Conservation (phyloP, 2,329 filamentous ascomycete genomes). For the Cladosporium sp. region DNA sequence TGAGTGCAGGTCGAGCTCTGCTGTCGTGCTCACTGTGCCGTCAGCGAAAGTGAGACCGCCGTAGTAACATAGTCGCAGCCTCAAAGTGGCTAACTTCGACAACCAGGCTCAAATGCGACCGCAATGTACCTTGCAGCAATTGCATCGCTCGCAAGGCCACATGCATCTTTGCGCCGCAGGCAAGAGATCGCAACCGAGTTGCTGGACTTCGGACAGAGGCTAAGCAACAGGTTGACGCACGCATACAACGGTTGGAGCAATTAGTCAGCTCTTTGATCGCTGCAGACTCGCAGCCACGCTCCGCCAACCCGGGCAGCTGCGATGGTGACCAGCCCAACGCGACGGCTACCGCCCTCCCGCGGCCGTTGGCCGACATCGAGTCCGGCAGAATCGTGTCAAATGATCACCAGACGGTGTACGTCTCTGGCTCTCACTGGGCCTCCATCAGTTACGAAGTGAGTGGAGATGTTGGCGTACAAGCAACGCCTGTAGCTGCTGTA, state of each 20-base stretch:
- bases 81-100: background rate
- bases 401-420: background rate
- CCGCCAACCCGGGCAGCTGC: background rate
- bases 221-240: background rate
- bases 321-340: background rate
- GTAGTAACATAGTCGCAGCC: background rate
- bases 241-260: background rate
- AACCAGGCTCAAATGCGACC: background rate
- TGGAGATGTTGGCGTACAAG: background rate
- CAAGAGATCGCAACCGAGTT: background rate
- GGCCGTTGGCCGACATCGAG: background rate
- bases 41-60: background rate
- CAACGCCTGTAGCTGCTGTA: background rate
- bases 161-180: background rate
- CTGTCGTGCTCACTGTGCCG: background rate
- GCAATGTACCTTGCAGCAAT: background rate
- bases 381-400: background rate
- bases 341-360: background rate
- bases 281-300: background rate
- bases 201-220: background rate
- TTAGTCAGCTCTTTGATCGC: background rate
- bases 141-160: background rate
- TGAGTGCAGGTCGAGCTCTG: background rate
- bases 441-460: background rate
- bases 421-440: background rate